These are phyloP conservation scores for Metschnikowia shivogae DNA, from an alignment of 805 yeast species.

Conservation along the genomic window DNA sequence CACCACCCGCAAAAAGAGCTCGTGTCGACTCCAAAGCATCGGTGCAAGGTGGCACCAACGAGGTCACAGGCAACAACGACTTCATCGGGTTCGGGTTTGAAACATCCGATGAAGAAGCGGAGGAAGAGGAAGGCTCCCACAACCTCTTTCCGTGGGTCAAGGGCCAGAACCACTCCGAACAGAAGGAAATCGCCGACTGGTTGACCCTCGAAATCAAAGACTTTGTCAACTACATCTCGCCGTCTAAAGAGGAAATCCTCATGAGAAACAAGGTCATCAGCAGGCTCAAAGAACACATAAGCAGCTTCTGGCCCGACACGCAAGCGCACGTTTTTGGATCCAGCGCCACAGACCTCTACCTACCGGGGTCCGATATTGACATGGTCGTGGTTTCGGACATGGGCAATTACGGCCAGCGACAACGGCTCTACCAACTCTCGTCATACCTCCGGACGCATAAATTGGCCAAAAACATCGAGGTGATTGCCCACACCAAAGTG, in stretches of 20 bases:
- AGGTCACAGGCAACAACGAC: constrained; percentile 44
- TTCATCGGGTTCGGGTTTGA: constrained; percentile 54
- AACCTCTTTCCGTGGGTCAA: constrained; percentile 65
- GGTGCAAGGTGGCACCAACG: constrained; percentile 23
- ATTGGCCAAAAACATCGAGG: constrained; percentile 72
- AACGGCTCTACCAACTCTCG: constrained; percentile 68
- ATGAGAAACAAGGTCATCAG: constrained; percentile 63
- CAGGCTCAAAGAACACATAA: constrained; percentile 50
- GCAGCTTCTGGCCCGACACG: constrained; percentile 69
- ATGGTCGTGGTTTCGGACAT: constrained; percentile 72
- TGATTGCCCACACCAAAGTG: constrained; percentile 84
- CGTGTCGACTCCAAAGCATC: constrained; percentile 7
- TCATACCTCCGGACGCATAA: constrained; percentile 57
- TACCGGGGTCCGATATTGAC: constrained; percentile 95
- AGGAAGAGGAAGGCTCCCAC: neutral
- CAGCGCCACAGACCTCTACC: constrained; percentile 84
- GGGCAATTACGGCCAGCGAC: constrained; percentile 57
- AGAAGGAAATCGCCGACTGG: constrained; percentile 81
- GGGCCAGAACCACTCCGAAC: constrained; percentile 71
- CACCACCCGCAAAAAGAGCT: constrained; percentile 3
- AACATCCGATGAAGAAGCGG: constrained; percentile 35
- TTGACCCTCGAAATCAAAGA: constrained; percentile 80
- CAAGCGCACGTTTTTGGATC: constrained; percentile 89
- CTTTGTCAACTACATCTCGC: constrained; percentile 81
- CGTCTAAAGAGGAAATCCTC: constrained; percentile 67